Conservation (phyloP, 768 basidiomycete genomes). For the Punctularia strigosozonata region DNA sequence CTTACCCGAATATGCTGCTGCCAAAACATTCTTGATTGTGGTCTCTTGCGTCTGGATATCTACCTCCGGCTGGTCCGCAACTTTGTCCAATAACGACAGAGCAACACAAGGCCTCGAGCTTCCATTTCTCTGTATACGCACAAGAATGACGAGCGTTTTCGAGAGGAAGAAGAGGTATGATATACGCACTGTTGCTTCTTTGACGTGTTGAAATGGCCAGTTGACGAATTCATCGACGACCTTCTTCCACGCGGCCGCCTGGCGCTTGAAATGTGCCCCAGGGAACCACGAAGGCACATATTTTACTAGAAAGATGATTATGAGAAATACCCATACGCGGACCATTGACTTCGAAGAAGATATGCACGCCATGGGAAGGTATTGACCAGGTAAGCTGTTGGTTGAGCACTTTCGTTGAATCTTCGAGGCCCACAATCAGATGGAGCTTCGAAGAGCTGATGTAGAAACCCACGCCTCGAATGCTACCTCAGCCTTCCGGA, state of each 20-base stretch:
- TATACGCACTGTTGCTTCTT: slow-evolving; percentile 1
- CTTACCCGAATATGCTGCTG: background rate
- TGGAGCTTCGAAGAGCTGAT: too few relatives aligned
- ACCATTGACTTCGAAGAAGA: too few relatives aligned
- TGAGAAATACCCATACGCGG: too few relatives aligned
- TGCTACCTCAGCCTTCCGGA: background rate
- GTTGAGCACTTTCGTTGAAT: background rate
- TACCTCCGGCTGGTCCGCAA: background rate
- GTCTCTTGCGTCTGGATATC: background rate
- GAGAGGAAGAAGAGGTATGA: background rate
- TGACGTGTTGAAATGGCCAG: background rate
- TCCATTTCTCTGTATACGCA: too few relatives aligned
- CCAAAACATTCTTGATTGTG: background rate
- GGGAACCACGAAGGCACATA: slow-evolving; percentile 9
- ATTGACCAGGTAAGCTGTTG: background rate
- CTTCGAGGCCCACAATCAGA: too few relatives aligned
- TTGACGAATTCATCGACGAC: background rate
- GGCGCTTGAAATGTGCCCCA: slow-evolving; percentile 6
- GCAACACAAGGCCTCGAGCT: too few relatives aligned
- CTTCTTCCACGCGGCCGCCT: background rate
- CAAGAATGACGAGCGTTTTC: too few relatives aligned
- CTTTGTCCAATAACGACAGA: background rate
- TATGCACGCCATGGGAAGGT: background rate
- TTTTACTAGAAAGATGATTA: slow-evolving; percentile 7
- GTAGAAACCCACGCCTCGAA: too few relatives aligned